phyloP scores from a whole-genome alignment of 2,329 filamentous ascomycete species.

The Alternaria sp. region DNA sequence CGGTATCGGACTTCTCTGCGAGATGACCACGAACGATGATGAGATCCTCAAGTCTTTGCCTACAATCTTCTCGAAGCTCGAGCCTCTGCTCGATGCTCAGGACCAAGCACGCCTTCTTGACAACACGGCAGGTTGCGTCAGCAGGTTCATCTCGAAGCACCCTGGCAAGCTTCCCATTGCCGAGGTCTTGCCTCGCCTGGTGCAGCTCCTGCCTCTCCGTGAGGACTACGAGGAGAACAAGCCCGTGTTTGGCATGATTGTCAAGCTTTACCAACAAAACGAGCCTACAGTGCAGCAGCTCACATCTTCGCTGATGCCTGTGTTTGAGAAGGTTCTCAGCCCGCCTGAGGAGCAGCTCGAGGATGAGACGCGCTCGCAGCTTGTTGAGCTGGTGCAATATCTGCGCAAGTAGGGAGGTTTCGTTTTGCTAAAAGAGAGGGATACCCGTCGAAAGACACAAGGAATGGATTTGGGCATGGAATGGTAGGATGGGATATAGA shows the following conservation, averaged over 20 bases:
- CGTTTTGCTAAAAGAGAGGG: constrained; percentile 28
- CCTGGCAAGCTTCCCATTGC: constrained; percentile 81
- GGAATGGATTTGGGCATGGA: constrained; percentile 24
- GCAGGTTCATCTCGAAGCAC: constrained; percentile 89
- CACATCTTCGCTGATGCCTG: constrained; percentile 71
- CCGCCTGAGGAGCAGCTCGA: constrained; percentile 79
- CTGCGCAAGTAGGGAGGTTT: constrained; percentile 49
- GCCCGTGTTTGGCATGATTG: constrained; percentile 89
- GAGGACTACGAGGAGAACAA: constrained; percentile 98
- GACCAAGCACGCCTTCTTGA: constrained; percentile 86
- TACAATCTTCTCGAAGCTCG: constrained; percentile 82
- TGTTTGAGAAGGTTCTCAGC: constrained; percentile 77
- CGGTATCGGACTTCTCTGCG: constrained; percentile 83
- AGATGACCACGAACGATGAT: constrained; percentile 77
- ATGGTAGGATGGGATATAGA: constrained; percentile 20
- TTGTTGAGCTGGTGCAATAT: constrained; percentile 69
- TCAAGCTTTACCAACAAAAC: constrained; percentile 78
- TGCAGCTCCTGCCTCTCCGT: constrained; percentile 82
- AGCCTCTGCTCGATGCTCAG: constrained; percentile 79
- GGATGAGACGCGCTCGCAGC: constrained; percentile 71
- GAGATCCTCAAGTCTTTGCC: constrained; percentile 79
- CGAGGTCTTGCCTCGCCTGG: constrained; percentile 81
- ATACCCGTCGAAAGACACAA: constrained; percentile 41
- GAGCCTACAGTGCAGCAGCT: constrained; percentile 75
- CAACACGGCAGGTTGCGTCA: constrained; percentile 91